Conservation (phyloP, 1,139 yeast genomes). For the Torulaspora globosa region DNA sequence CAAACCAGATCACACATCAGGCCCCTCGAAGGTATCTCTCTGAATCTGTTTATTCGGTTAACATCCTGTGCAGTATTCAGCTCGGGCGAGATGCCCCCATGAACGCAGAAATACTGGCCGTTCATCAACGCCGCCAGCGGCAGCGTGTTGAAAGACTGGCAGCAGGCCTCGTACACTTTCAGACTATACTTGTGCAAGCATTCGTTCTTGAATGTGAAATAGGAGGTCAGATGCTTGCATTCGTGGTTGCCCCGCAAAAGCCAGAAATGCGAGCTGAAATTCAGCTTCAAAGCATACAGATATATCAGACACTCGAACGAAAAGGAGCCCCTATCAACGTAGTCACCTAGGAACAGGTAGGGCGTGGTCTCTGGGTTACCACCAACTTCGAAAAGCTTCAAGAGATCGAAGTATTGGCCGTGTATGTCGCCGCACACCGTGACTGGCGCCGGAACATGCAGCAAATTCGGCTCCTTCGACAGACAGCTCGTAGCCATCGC, state of each 20-base stretch:
- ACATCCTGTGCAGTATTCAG: conserved; percentile 68
- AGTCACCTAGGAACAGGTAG: conserved; percentile 88
- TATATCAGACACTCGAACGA: conserved; percentile 84
- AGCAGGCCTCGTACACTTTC: conserved; percentile 66
- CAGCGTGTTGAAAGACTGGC: conserved; percentile 77
- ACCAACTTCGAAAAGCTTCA: conserved; percentile 91
- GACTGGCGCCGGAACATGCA: conserved; percentile 85
- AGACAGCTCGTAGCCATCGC: conserved; percentile 65
- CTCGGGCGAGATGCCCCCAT: conserved; percentile 95
- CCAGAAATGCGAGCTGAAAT: conserved; percentile 72
- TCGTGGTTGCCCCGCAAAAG: conserved; percentile 94
- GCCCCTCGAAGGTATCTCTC: conserved; percentile 92
- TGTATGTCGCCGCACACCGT: conserved; percentile 97
- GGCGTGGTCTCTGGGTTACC: conserved; percentile 78
- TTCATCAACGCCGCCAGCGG: conserved; percentile 95
- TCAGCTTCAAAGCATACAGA: conserved; percentile 75
- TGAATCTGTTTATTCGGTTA: conserved; percentile 66
- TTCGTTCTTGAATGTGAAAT: conserved; percentile 88
- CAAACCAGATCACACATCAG: conserved; percentile 92
- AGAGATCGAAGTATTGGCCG: conserved; percentile 88
- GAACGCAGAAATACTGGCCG: conserved; percentile 92
- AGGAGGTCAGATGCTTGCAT: conserved; percentile 87
- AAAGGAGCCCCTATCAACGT: conserved; percentile 92
- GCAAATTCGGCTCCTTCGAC: conserved; percentile 68
- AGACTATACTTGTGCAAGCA: conserved; percentile 80